These are phyloP conservation scores for Tylopilus plumbeoviolaceoides DNA, from an alignment of 768 basidiomycete genomes.

Conservation along the genomic window DNA sequence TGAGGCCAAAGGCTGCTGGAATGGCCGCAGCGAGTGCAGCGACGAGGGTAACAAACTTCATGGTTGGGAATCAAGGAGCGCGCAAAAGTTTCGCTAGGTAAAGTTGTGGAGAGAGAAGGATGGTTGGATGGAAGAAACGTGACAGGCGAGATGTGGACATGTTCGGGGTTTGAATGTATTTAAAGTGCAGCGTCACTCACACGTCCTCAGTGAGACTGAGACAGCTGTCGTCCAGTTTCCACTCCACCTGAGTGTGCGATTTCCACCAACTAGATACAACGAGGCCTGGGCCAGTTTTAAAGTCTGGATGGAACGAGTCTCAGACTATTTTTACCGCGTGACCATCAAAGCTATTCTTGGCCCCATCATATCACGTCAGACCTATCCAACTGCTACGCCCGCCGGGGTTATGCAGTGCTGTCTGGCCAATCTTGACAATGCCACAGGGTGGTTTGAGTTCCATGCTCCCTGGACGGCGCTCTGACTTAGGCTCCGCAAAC, in stretches of 20 bases:
- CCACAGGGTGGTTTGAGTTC: slow-evolving; percentile 31
- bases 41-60: slow-evolving; percentile 35
- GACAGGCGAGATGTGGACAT: slow-evolving; percentile 1
- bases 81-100: slow-evolving; percentile 11
- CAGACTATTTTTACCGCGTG: no score
- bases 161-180: slow-evolving; percentile 29
- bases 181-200: slow-evolving; percentile 5
- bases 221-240: no score
- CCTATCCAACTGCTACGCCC: slow-evolving; percentile 95
- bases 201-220: no score
- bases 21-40: slow-evolving; percentile 28
- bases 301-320: no score
- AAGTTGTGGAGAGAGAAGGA: slow-evolving; percentile 1
- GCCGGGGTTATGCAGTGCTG: slow-evolving; percentile 84
- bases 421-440: slow-evolving; percentile 90
- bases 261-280: no score
- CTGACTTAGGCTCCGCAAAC: slow-evolving; percentile 9
- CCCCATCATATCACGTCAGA: slow-evolving; percentile 28
- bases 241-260: no score
- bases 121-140: not conserved
- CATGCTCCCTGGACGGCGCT: not conserved
- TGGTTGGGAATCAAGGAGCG: slow-evolving; percentile 24
- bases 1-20: slow-evolving; percentile 41
- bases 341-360: not conserved
- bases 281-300: no score